phyloP scores from a whole-genome alignment of 116 monocot species.

The Papilionanthe hybrid region DNA sequence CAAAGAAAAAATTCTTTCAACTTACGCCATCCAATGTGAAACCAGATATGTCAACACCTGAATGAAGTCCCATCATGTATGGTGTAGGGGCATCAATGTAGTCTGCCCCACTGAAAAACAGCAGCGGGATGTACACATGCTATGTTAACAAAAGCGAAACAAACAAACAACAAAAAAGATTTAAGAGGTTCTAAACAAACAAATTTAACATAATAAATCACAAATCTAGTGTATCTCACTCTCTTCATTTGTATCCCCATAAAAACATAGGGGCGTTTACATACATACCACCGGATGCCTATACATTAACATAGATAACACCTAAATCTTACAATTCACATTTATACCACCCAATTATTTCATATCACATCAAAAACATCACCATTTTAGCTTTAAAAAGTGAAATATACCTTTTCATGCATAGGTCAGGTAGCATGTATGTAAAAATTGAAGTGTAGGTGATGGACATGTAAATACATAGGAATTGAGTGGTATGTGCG shows the following conservation, averaged over 20 bases:
- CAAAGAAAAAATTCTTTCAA: conserved; percentile 3
- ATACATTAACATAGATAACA: no score
- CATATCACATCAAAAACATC: no score
- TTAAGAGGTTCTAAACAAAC: neutral
- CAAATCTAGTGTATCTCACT: neutral
- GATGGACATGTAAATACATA: no score
- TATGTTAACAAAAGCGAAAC: conserved; percentile 28
- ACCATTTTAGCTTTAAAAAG: no score
- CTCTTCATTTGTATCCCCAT: neutral
- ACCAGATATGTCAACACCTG: conserved; percentile 73
- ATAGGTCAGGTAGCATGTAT: no score
- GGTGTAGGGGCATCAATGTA: conserved; percentile 99
- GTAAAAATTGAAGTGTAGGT: no score
- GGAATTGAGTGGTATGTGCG: no score
- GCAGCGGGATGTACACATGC: conserved; percentile 97
- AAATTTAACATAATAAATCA: neutral
- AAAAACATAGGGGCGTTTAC: no score
- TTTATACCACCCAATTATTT: no score
- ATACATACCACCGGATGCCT: no score
- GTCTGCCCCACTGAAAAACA: conserved; percentile 96
- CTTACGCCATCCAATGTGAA: conserved; percentile 92
- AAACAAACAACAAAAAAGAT: neutral
- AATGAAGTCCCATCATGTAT: conserved; percentile 99
- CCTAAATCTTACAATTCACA: no score
- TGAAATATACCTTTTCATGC: no score